Conservation (phyloP, 176 grass and related monocot genomes). For the Elymus sibiricus region DNA sequence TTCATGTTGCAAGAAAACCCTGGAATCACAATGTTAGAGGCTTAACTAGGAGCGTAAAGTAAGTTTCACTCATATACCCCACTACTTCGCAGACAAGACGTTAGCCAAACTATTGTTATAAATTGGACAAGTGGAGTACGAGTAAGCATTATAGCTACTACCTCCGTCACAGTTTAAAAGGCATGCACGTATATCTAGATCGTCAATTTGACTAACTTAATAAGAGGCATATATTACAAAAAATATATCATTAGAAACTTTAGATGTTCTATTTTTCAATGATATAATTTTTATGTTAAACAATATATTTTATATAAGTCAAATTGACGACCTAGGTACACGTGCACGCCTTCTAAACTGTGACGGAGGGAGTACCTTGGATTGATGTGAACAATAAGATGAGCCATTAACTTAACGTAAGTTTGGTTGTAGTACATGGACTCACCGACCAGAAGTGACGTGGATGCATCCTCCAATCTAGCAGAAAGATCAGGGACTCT, state of each 20-base stretch:
- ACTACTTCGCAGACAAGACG: slow-evolving; percentile 16
- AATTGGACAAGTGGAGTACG: slow-evolving; percentile 17
- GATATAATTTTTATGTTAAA: too few relatives aligned
- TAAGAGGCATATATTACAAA: too few relatives aligned
- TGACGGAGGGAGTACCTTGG: too few relatives aligned
- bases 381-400: slow-evolving; percentile 5
- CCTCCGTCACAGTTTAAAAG: too few relatives aligned
- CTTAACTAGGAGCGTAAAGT: neutral
- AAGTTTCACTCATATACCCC: neutral
- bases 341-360: too few relatives aligned
- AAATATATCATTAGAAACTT: too few relatives aligned
- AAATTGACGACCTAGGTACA: too few relatives aligned
- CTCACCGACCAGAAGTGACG: neutral
- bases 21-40: neutral
- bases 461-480: slow-evolving; percentile 20
- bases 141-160: slow-evolving; percentile 7
- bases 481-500: slow-evolving; percentile 8
- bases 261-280: too few relatives aligned
- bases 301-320: too few relatives aligned
- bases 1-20: neutral
- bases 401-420: neutral
- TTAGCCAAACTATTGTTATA: neutral
- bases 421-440: neutral
- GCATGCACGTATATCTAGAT: too few relatives aligned
- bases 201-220: too few relatives aligned